Evolutionary conservation across 352 stramenopile genomes (phyloP).

Genomic region (Pilasporangium apinafurcum): DNA sequence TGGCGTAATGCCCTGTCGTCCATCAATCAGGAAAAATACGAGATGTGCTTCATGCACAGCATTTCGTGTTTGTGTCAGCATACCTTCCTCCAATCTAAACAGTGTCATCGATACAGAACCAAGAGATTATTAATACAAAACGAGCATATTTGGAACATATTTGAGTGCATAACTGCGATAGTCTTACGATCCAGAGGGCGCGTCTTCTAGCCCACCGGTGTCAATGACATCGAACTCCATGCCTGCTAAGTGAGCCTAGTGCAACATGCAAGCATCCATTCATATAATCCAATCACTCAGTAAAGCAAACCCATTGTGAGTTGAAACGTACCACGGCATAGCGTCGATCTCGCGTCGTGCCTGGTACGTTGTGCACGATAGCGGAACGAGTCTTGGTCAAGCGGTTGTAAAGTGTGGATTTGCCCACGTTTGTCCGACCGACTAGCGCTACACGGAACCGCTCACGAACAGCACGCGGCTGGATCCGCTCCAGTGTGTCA

Average conservation of each 20-base stretch:
- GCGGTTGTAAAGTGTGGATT: slow-evolving; percentile 83
- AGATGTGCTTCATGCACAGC: slow-evolving; percentile 75
- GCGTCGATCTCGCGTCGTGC: slow-evolving; percentile 71
- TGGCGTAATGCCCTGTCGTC: slow-evolving; percentile 67
- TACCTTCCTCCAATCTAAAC: slow-evolving; percentile 58
- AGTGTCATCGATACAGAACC: neutral
- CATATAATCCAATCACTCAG: too few relatives aligned
- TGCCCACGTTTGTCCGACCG: slow-evolving; percentile 80
- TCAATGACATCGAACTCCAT: slow-evolving; percentile 82
- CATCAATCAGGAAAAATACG: slow-evolving; percentile 78
- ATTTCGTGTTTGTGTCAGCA: slow-evolving; percentile 69
- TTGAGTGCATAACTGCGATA: neutral
- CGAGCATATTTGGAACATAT: neutral
- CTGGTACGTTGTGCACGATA: slow-evolving; percentile 82
- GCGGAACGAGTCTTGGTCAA: slow-evolving; percentile 67
- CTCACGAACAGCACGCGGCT: slow-evolving; percentile 22
- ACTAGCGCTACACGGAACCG: slow-evolving; percentile 74
- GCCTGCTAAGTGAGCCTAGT: slow-evolving; percentile 42
- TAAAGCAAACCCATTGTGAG: too few relatives aligned
- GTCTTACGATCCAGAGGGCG: slow-evolving; percentile 40
- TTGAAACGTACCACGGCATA: slow-evolving; percentile 42
- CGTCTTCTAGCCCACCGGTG: slow-evolving; percentile 73
- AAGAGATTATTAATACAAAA: neutral
- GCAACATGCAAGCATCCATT: too few relatives aligned
- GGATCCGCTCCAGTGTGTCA: slow-evolving; percentile 27